Percentiles rank a stretch among this genome's conserved stretches.
Conservation (phyloP, 2,329 filamentous ascomycete species). For the Beauveria asiatica region DNA sequence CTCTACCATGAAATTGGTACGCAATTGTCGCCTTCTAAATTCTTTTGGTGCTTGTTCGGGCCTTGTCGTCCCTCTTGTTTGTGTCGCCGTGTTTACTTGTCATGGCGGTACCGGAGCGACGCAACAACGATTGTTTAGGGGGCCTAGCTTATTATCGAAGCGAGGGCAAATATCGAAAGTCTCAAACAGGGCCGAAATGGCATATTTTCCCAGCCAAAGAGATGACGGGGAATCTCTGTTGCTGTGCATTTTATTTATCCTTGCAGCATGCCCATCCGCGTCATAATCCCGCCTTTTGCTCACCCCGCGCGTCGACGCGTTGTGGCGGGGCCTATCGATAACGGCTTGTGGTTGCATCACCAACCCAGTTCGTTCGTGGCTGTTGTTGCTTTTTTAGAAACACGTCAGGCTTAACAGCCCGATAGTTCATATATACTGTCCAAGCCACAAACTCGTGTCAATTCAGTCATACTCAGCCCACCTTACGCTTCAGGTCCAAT, state of each 20-base stretch:
- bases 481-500: constrained; percentile 44
- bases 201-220: background rate
- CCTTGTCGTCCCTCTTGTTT: background rate
- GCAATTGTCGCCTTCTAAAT: background rate
- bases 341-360: background rate
- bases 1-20: too few relatives aligned
- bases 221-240: background rate
- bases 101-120: background rate
- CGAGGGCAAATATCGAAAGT: background rate
- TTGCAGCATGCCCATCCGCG: background rate
- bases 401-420: background rate
- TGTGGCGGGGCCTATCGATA: constrained; percentile 12
- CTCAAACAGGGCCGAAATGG: background rate
- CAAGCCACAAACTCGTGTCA: background rate
- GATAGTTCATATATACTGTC: background rate
- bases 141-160: background rate
- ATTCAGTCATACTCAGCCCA: background rate
- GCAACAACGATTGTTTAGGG: background rate
- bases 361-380: background rate
- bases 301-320: constrained; percentile 11
- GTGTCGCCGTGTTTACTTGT: constrained; percentile 7
- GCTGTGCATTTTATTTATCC: background rate
- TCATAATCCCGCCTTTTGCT: background rate
- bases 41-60: background rate
- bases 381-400: background rate